Evolutionary conservation across 2,329 filamentous ascomycete genomes (phyloP), one percentile per base, ranked within the genome.

Genomic region (Amphichorda felina): DNA sequence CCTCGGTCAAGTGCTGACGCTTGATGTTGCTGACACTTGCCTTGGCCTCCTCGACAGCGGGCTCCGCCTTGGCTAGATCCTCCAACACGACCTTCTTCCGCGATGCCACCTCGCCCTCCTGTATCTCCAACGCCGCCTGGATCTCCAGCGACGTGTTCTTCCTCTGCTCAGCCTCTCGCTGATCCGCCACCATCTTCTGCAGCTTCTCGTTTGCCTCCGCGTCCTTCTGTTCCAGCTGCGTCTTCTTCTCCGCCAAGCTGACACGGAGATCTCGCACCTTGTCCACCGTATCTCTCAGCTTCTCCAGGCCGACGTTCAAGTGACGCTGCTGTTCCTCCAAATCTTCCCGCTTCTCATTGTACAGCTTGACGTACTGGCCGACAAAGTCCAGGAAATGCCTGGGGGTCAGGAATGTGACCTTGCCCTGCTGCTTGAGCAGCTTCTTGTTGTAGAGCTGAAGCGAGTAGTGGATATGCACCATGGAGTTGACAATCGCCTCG

Each of bases 1-100:
- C 89, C 76, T 98, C 91, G 10, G 88, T 95, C 44, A 98, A 70
- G 58, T 98, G 91, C 55, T 94, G 87, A 53, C 83, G 79, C 68
- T 96, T 98, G 66, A 98, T 98, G 66, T 93, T 95, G 65, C 84
- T 91, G 58, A 98, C 93, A 61, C 88, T 95, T 56, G 87, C 85
- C 64, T 91, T 85, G 33, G 91, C 91, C 58, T 94, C 87, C 42
- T 83, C 64, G 37, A 98, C 91, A 33, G 91, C 91, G 8, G 91
- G 91, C 54, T 96, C 89, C 11, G 91, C 91, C 53, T 77, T 81
- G 21, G 86, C 89, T 40, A 98, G 68, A 63, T 98, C 91, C 46
- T 77, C 72, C 47, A 94, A 61, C 25, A 96, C 93, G 38, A 94
- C 78, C 57, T 89, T 79, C 55, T 75, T 82, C 44, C 91, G 80